Evolutionary conservation across 148 eudicot species (phyloP).

Genomic region (Suaeda aralocaspica): DNA sequence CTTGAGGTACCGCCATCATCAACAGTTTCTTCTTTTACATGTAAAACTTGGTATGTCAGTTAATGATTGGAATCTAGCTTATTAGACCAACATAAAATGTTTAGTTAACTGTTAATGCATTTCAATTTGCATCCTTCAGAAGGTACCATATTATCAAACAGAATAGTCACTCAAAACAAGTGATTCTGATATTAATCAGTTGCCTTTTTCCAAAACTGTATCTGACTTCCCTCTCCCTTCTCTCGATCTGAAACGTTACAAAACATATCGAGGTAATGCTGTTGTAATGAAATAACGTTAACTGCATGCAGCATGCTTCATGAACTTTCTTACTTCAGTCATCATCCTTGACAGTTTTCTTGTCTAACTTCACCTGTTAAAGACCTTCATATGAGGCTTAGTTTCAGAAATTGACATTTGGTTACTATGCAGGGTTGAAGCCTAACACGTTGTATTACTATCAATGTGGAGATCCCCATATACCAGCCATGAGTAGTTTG

Average conservation of each 20-base stretch:
- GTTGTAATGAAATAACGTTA: not conserved
- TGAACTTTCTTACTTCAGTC: not conserved
- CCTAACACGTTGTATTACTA: constrained; percentile 69
- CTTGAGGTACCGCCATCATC: too few species aligned
- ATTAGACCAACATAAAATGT: not conserved
- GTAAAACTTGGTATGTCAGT: not conserved
- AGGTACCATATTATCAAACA: not conserved
- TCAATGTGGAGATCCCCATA: constrained; percentile 81
- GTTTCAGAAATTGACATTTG: not conserved
- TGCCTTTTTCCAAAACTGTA: not conserved
- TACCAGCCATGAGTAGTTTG: constrained; percentile 58
- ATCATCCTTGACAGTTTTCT: not conserved
- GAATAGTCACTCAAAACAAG: too few species aligned
- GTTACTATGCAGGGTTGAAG: constrained; percentile 45
- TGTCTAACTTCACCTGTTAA: not conserved
- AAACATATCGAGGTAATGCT: not conserved
- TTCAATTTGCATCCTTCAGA: not conserved
- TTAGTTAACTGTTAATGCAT: not conserved
- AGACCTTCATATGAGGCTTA: not conserved
- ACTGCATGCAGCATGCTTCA: not conserved
- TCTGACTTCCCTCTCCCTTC: not conserved
- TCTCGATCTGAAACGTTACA: not conserved
- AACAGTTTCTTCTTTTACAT: not conserved
- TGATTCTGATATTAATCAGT: not conserved
- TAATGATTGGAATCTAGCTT: not conserved